Evolutionary conservation across 1,284 basidiomycete genomes (phyloP).

Genomic region (Crucibulum parvulum): DNA sequence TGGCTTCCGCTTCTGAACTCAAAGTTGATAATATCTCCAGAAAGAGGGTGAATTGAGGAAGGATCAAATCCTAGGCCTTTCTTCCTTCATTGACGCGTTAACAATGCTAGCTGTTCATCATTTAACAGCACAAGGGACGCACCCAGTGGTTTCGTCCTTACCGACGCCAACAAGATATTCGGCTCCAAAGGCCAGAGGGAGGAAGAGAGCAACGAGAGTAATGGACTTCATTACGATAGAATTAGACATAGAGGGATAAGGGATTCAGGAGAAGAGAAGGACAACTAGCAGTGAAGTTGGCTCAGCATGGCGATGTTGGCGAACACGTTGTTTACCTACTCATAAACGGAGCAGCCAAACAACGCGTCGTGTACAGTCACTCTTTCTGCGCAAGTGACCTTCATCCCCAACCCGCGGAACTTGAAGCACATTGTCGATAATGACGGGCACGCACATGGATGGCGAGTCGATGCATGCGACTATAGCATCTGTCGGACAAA

Average conservation of each 20-base stretch:
- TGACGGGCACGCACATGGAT: no score
- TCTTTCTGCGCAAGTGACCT: no score
- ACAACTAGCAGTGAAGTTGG: no score
- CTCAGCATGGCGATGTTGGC: no score
- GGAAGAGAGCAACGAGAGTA: constrained; percentile 13
- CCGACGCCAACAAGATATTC: constrained; percentile 41
- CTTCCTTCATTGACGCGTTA: constrained; percentile 21
- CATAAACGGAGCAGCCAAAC: no score
- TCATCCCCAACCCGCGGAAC: no score
- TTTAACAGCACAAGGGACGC: constrained; percentile 4
- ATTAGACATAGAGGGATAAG: constrained; percentile 1
- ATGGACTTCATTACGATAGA: constrained; percentile 17
- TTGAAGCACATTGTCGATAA: no score
- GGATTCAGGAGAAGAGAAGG: not conserved
- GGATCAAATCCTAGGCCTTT: constrained; percentile 47
- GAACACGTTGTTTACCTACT: no score
- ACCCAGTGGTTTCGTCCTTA: constrained; percentile 44
- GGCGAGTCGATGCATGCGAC: no score
- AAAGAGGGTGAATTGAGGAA: constrained; percentile 36
- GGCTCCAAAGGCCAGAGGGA: constrained; percentile 23
- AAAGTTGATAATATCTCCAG: constrained; percentile 39
- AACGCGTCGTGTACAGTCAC: no score
- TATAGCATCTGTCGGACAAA: no score
- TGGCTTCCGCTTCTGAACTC: constrained; percentile 44
- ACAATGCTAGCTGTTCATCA: not conserved